A percentile compares a stretch with the other conserved stretches of the same genome.
phyloP scores from a whole-genome alignment of 2,329 filamentous ascomycete genomes.

The Periconia sp. region DNA sequence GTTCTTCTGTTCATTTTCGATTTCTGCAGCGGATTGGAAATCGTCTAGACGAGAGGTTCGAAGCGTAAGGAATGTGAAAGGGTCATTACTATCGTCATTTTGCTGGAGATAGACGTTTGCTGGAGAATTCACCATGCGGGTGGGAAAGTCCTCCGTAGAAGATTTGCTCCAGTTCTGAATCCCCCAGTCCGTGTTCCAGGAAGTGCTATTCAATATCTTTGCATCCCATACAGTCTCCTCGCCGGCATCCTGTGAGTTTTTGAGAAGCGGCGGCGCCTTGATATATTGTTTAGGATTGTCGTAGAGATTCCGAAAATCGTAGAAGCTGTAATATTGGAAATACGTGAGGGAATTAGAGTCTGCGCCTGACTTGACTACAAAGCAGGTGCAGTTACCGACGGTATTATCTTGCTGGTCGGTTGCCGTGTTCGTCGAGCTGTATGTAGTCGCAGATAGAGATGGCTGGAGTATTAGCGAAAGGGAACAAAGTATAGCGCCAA shows the following conservation, averaged over 20 bases:
- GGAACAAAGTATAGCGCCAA: constrained; percentile 31
- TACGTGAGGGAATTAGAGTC: constrained; percentile 46
- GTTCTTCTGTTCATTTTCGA: constrained; percentile 53
- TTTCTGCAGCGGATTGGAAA: constrained; percentile 56
- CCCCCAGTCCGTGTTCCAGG: constrained; percentile 44
- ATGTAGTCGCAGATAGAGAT: constrained; percentile 27
- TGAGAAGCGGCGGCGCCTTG: constrained; percentile 30
- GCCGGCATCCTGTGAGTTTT: constrained; percentile 27
- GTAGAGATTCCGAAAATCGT: constrained; percentile 56
- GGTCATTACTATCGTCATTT: constrained; percentile 27
- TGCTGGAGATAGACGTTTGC: constrained; percentile 54
- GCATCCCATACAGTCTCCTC: constrained; percentile 43
- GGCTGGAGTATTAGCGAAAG: constrained; percentile 31
- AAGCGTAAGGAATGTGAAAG: constrained; percentile 53
- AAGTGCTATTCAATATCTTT: constrained; percentile 42
- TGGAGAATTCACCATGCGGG: constrained; percentile 53
- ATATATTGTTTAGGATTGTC: constrained; percentile 33
- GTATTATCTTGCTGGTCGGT: constrained; percentile 42
- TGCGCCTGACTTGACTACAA: constrained; percentile 52
- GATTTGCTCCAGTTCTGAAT: constrained; percentile 55
- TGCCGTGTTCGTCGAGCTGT: constrained; percentile 35
- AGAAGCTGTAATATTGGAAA: constrained; percentile 59
- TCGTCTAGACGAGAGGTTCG: constrained; percentile 52
- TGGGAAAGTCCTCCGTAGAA: constrained; percentile 43
- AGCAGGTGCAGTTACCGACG: constrained; percentile 55